Evolutionary conservation across 2,329 filamentous ascomycete genomes (phyloP).

Genomic region (Cytospora chrysosperma): DNA sequence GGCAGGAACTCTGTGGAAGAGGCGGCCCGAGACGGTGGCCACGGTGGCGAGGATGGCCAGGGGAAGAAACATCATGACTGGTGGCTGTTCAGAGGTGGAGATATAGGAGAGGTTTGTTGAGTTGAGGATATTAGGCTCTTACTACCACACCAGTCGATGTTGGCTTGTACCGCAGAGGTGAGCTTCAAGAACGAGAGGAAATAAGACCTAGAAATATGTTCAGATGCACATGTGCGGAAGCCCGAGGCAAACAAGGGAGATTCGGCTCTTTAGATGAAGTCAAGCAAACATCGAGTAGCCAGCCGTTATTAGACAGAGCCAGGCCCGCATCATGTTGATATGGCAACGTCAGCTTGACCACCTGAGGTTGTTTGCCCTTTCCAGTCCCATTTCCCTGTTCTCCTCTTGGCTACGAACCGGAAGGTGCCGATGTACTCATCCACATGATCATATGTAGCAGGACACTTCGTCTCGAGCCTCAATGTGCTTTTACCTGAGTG

Average conservation of each 20-base stretch:
- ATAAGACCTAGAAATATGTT: not conserved
- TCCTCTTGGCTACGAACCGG: not conserved
- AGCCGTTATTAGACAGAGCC: not conserved
- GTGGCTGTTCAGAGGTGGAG: not conserved
- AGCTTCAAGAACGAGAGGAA: not conserved
- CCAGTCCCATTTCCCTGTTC: not conserved
- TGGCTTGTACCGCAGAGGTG: no score
- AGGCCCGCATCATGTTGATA: no score
- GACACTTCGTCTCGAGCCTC: no score
- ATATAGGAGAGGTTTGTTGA: not conserved
- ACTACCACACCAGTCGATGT: no score
- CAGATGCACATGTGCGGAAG: not conserved
- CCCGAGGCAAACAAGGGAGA: not conserved
- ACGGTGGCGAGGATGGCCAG: conserved; percentile 28
- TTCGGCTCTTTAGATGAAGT: not conserved
- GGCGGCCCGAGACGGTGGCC: conserved; percentile 31
- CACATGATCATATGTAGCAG: not conserved
- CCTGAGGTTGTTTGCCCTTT: no score
- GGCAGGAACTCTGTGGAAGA: conserved; percentile 38
- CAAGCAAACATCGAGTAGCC: not conserved
- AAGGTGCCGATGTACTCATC: no score
- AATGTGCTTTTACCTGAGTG: no score
- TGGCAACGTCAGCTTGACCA: no score
- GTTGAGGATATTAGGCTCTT: not conserved
- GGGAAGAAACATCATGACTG: conserved; percentile 25